These are phyloP conservation scores for Carallia pectinifolia DNA, from an alignment of 345 rosid genomes.

Conservation along the genomic window DNA sequence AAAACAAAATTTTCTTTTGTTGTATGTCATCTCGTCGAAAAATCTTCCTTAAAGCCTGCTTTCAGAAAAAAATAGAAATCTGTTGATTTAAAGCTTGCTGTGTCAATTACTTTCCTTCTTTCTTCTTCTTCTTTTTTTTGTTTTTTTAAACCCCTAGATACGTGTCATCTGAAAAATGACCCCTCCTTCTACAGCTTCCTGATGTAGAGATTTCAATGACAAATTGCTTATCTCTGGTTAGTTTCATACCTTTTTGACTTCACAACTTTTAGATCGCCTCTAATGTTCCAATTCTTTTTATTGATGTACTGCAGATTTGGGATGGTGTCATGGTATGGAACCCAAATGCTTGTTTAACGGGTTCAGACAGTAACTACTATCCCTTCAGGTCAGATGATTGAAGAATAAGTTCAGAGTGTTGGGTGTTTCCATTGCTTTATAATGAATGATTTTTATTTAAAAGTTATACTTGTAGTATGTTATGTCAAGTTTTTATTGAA, in stretches of 20 bases:
- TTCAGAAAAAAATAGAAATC: background rate
- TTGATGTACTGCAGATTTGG: slow-evolving; percentile 68
- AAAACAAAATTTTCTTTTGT: background rate
- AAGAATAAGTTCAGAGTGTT: no score
- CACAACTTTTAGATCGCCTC: background rate
- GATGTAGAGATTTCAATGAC: slow-evolving; percentile 63
- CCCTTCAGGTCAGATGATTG: slow-evolving; percentile 40
- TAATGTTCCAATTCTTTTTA: slow-evolving; percentile 1
- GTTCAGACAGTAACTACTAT: slow-evolving; percentile 39
- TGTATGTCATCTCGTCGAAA: background rate
- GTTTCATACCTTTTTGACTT: slow-evolving; percentile 26
- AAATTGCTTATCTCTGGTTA: slow-evolving; percentile 64
- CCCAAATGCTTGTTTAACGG: slow-evolving; percentile 50
- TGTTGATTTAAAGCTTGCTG: slow-evolving; percentile 13
- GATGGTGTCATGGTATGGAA: slow-evolving; percentile 94
- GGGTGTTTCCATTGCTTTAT: no score
- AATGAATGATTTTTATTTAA: no score
- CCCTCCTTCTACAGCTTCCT: slow-evolving; percentile 65
- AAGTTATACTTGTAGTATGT: no score
- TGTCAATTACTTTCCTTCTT: slow-evolving; percentile 17
- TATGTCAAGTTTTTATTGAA: no score
- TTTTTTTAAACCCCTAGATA: no score
- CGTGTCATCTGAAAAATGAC: slow-evolving; percentile 38
- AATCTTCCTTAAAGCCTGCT: background rate
- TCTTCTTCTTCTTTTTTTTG: slow-evolving; percentile 20